Base-by-base conservation (phyloP, 257 asterid species). In the Nicotiana undulata region DNA sequence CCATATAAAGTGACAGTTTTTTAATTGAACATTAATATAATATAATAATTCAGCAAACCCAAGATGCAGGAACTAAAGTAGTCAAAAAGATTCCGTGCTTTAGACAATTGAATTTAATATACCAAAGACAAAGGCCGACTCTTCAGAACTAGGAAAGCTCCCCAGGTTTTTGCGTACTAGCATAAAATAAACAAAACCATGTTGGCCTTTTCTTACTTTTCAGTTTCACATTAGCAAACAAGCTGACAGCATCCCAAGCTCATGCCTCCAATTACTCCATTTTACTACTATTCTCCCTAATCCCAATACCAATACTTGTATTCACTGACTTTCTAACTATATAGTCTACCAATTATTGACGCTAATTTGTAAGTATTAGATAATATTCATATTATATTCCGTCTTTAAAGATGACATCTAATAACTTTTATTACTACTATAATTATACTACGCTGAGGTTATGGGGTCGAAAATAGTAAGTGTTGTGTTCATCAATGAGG, bases 21-120 rank as follows among this genome's bases (percentile, higher is more conserved):
- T 49, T 37, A 55, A 52, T 68, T 49, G 56, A 81, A 67, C 53
- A 55, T 9, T 53, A 37, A 11, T 32, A 24, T 26, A 26, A 26
- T n/a, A n/a, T 53, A 79, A 63, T 63, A 52, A 34, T 70, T 16
- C 18, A 51, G 40, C 13, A 5, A 63, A 65, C 83, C 88, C 63
- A 77, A 60, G 82, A 88, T 77, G 78, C 84, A 61, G 86, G 88
- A 83, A 86, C 82, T 85, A 55, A 31, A 79, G 46, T 75, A 81
- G 55, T 83, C 80, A 52, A 81, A 34, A 46, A 34, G 56, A 59
- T 56, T 59, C 81, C 9, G 56, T 18, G 56, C 6, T 58, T 55
- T 20, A 15, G 15, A 56, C 15, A 24, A 49, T 22, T 72, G 9
- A 72, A 72, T 24, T 49, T 44, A 40, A 18, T n/a, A 15, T 55